phyloP scores from a whole-genome alignment of 2,329 filamentous ascomycete species.

The Cladosporium colombiae region DNA sequence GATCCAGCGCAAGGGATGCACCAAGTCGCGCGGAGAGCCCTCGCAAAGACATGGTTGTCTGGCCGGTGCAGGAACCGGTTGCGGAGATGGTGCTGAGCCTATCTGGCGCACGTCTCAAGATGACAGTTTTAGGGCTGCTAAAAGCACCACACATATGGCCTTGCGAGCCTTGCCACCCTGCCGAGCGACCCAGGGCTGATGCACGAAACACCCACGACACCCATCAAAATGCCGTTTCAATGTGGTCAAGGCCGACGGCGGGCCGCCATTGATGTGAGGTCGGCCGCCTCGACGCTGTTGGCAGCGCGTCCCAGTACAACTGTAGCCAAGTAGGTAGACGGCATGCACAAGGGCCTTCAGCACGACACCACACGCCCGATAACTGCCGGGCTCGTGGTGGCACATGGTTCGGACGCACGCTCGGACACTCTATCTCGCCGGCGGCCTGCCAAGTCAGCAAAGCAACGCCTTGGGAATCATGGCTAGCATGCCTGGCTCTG shows the following conservation, averaged over 20 bases:
- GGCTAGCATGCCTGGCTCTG: background rate
- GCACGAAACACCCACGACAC: background rate
- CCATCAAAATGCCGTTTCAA: background rate
- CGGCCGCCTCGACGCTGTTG: background rate
- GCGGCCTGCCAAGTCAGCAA: constrained; percentile 13
- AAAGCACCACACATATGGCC: background rate
- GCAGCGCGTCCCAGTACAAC: background rate
- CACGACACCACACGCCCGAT: background rate
- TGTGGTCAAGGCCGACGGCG: background rate
- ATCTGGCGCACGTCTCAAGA: constrained; percentile 16
- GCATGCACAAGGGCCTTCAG: background rate
- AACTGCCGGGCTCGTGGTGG: background rate
- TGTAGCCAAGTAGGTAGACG: background rate
- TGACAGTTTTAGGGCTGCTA: constrained; percentile 13
- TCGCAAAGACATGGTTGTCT: constrained; percentile 6
- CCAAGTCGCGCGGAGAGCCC: background rate
- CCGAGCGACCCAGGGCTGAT: constrained; percentile 3
- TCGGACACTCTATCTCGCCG: background rate
- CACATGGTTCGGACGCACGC: background rate
- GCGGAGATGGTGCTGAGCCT: constrained; percentile 19
- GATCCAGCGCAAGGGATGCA: constrained; percentile 14
- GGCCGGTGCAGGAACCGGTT: constrained; percentile 21
- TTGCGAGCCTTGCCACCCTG: background rate
- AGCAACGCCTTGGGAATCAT: background rate
- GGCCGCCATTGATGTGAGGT: background rate